These are phyloP conservation scores for Chalciporus piperatoides DNA, from an alignment of 1,284 basidiomycete genomes.

Conservation along the genomic window DNA sequence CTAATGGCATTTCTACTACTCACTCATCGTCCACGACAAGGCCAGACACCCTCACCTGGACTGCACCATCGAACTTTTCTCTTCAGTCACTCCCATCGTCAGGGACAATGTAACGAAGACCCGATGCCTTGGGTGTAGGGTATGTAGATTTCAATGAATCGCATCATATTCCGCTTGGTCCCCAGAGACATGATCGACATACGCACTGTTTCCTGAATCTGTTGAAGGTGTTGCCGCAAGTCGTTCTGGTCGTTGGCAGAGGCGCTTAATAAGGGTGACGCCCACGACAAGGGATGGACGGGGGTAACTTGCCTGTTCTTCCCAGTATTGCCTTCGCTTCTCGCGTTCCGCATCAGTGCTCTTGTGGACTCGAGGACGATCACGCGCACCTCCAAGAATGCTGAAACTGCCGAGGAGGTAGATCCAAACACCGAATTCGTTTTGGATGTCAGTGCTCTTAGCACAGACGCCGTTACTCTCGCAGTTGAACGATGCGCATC, in stretches of 20 bases:
- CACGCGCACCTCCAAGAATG: constrained; percentile 61
- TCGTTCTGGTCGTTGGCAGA: constrained; percentile 46
- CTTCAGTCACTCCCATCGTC: constrained; percentile 51
- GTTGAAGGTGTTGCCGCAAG: constrained; percentile 72
- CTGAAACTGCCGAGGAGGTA: constrained; percentile 71
- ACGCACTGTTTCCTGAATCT: constrained; percentile 70
- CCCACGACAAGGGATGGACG: not conserved
- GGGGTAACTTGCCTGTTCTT: constrained; percentile 61
- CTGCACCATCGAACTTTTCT: constrained; percentile 35
- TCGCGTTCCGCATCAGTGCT: constrained; percentile 73
- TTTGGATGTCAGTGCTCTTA: constrained; percentile 54
- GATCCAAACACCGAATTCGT: constrained; percentile 63
- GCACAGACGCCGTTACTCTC: constrained; percentile 59
- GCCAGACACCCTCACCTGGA: not conserved
- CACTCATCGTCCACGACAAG: not conserved
- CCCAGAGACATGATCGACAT: constrained; percentile 56
- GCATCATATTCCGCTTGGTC: constrained; percentile 45
- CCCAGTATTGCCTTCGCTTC: constrained; percentile 83
- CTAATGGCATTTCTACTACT: not conserved
- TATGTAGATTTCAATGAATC: constrained; percentile 52
- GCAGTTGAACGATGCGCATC: constrained; percentile 79
- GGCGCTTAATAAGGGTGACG: not conserved
- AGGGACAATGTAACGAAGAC: too few relatives aligned
- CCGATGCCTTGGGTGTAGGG: constrained; percentile 44
- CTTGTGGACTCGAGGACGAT: not conserved